Evolutionary conservation across 139 green algal species (phyloP).

Genomic region (Chlamydomonas asymmetrica): DNA sequence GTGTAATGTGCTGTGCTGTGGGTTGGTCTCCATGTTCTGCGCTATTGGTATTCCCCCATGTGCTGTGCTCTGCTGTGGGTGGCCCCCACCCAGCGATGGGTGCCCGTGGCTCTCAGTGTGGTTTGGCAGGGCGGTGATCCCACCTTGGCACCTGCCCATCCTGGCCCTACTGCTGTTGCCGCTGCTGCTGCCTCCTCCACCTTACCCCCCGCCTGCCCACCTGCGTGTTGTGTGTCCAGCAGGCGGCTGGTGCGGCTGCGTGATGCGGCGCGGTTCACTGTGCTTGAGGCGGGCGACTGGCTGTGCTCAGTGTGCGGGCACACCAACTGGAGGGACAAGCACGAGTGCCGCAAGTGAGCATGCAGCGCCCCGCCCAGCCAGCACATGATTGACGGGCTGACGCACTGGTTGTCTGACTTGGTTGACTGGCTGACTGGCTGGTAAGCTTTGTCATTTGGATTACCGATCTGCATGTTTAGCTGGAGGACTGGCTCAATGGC

Average conservation of each 20-base stretch:
- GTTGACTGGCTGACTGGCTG: neutral
- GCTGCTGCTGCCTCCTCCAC: neutral
- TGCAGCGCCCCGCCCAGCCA: no score
- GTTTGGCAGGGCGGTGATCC: neutral
- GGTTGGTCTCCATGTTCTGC: no score
- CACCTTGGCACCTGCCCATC: no score
- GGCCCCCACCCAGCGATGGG: neutral
- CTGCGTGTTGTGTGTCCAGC: no score
- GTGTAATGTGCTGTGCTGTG: no score
- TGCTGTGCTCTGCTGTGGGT: no score
- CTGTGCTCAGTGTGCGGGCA: conserved; percentile 13
- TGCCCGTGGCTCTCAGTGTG: neutral
- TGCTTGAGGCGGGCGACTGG: conserved; percentile 26
- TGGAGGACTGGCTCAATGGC: neutral
- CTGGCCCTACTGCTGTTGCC: neutral
- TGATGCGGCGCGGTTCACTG: neutral
- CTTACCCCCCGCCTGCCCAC: neutral
- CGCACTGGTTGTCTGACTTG: neutral
- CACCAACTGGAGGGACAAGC: conserved; percentile 11
- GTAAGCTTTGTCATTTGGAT: no score
- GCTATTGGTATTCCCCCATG: no score
- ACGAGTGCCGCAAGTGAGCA: conserved; percentile 22
- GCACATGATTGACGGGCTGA: no score
- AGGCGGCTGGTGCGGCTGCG: conserved; percentile 8
- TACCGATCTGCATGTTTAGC: neutral